These are phyloP conservation scores for Haematococcus lacustris DNA, from an alignment of 139 green algal genomes.

Conservation along the genomic window DNA sequence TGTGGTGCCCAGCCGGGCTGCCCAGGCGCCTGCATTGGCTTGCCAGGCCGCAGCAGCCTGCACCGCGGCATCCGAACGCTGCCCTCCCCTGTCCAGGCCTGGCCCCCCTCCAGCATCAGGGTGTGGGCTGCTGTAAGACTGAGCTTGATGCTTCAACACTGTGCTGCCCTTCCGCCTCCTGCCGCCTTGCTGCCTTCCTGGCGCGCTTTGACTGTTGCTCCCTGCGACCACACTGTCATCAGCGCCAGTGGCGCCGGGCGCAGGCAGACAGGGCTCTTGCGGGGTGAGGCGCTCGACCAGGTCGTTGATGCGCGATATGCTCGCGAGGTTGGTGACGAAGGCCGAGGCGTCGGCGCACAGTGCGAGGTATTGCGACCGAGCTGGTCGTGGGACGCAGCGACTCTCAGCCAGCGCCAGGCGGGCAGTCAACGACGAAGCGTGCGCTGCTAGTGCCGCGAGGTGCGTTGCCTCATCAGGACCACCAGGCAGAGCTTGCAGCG, in stretches of 20 bases:
- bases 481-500: slow-evolving; percentile 49
- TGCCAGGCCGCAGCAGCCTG: slow-evolving; percentile 37
- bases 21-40: slow-evolving; percentile 47
- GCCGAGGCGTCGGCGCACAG: slow-evolving; percentile 40
- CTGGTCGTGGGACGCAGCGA: slow-evolving; percentile 60
- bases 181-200: too few species aligned
- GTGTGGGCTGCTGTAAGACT: too few species aligned
- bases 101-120: too few species aligned
- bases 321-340: slow-evolving; percentile 30
- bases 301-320: slow-evolving; percentile 14
- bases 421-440: not conserved
- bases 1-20: slow-evolving; percentile 26
- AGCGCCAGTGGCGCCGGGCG: slow-evolving; percentile 10
- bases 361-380: slow-evolving; percentile 59
- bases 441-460: slow-evolving; percentile 22
- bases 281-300: slow-evolving; percentile 16
- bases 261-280: slow-evolving; percentile 4
- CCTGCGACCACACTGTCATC: too few species aligned
- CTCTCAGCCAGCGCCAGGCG: slow-evolving; percentile 27
- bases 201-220: too few species aligned
- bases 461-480: slow-evolving; percentile 40
- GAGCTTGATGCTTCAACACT: too few species aligned
- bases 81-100: too few species aligned
- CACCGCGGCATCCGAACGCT: too few species aligned
- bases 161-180: too few species aligned